Evolutionary conservation across 352 stramenopile species (phyloP), one percentile per base, ranked within the genome.

Genomic region (Phytophthora sojae): DNA sequence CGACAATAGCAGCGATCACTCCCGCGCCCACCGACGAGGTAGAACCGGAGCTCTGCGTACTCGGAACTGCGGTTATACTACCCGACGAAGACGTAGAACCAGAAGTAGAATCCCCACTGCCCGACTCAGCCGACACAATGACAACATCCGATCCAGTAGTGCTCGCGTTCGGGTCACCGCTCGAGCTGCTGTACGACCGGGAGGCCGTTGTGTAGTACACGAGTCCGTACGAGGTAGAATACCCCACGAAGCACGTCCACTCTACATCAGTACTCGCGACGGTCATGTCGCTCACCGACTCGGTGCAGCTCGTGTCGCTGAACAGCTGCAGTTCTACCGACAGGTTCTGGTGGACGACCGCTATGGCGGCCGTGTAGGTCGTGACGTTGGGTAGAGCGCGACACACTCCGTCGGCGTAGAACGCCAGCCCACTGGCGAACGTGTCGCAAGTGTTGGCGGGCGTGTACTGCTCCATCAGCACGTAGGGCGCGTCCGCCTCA

Each of bases 351-450:
- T 64, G 37, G 0, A 73, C 67, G 9, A 32, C 21, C 8, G 67
- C 60, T 11, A 73, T 53, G 6, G 54, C 62, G n/a, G 60, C 65
- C 2, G 44, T 35, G 17, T 73, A 73, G 8, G 25, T 59, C 5
- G 67, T 57, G 21, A 52, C 44, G 15, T 73, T 69, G 1, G 67
- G 67, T 35, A 73, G 53, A 8, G 37, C 35, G 25, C 67, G 29
- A 65, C 67, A 73, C 19, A 61, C 3, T 32, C 67, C 67, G 26
- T 73, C 60, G 3, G 67, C 67, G 29, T 73, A 73, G 47, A 73
- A 73, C 23, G 67, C 53, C 3, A 65, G 53, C 4, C 42, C 53
- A n/a, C 63, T 63, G n/a, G 56, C 30, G 37, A 69, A 69, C 0
- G 45, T 57, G 42, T 68, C 60, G 9, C 67, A 73, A 21, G 53